Percentiles rank a stretch among this genome's conserved stretches.
phyloP scores from a whole-genome alignment of 2,329 filamentous ascomycete species.

The Trichophyton simii region DNA sequence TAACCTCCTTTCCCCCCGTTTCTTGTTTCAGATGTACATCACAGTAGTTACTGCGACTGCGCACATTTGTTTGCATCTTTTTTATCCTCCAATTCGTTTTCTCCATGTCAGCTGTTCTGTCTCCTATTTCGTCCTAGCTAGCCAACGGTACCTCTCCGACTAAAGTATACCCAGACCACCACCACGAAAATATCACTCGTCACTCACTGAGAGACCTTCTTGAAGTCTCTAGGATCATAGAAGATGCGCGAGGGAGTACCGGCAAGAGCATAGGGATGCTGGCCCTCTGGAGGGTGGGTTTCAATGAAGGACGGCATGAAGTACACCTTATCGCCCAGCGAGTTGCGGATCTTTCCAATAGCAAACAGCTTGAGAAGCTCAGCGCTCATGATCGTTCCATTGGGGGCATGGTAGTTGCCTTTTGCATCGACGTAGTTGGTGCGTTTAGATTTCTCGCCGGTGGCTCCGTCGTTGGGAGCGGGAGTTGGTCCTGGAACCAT shows the following conservation, averaged over 20 bases:
- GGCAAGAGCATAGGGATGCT: background rate
- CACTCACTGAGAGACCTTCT: background rate
- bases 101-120: background rate
- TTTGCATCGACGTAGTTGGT: background rate
- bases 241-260: background rate
- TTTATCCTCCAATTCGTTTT: background rate
- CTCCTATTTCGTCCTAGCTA: background rate
- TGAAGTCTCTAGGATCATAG: background rate
- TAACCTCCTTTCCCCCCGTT: background rate
- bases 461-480: background rate
- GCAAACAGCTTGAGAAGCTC: conserved; percentile 6
- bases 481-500: background rate
- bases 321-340: conserved; percentile 15
- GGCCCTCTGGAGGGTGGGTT: conserved; percentile 16
- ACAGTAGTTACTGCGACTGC: background rate
- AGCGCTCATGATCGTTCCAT: conserved; percentile 6
- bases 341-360: conserved; percentile 10
- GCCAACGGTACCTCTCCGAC: background rate
- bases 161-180: background rate
- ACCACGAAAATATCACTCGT: background rate
- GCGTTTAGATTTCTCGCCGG: background rate
- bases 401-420: conserved; percentile 10
- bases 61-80: background rate
- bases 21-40: background rate
- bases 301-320: conserved; percentile 18